Conservation (phyloP, 768 basidiomycete species). For the Sutorius australiensis region DNA sequence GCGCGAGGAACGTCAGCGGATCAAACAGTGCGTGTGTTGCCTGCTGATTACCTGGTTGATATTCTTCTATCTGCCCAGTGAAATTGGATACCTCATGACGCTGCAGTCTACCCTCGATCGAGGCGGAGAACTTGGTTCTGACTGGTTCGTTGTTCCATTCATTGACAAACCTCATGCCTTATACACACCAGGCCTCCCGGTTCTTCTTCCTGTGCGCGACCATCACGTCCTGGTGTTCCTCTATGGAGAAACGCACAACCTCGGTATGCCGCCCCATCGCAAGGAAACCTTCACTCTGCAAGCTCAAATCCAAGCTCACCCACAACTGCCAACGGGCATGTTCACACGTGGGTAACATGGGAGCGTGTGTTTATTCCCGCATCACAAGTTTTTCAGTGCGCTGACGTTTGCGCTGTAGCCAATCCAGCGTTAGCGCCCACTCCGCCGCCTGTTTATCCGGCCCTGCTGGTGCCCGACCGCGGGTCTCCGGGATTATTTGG, state of each 20-base stretch:
- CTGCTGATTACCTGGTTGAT: not conserved
- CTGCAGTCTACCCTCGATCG: slow-evolving; percentile 57
- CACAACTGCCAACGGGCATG: too few species aligned
- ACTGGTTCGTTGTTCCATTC: slow-evolving; percentile 44
- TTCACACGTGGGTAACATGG: too few species aligned
- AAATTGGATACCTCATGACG: slow-evolving; percentile 65
- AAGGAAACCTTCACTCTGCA: slow-evolving; percentile 29
- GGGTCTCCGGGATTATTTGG: too few species aligned
- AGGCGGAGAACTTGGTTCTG: slow-evolving; percentile 64
- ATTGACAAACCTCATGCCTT: not conserved
- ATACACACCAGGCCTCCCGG: slow-evolving; percentile 34
- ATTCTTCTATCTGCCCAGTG: slow-evolving; percentile 37
- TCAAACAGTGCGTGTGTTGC: slow-evolving; percentile 59
- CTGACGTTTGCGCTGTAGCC: too few species aligned
- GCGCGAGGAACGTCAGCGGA: slow-evolving; percentile 63
- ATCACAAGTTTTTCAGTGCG: too few species aligned
- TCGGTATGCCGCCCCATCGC: slow-evolving; percentile 44
- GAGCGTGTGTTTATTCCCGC: too few species aligned
- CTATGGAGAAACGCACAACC: slow-evolving; percentile 39
- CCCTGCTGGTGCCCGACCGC: too few species aligned
- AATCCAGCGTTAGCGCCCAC: too few species aligned
- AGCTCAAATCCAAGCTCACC: not conserved
- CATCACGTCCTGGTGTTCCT: slow-evolving; percentile 36
- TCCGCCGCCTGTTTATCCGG: too few species aligned
- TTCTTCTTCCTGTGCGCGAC: slow-evolving; percentile 29